Conservation (phyloP, 2,329 filamentous ascomycete species). For the Teratosphaeria viscida region DNA sequence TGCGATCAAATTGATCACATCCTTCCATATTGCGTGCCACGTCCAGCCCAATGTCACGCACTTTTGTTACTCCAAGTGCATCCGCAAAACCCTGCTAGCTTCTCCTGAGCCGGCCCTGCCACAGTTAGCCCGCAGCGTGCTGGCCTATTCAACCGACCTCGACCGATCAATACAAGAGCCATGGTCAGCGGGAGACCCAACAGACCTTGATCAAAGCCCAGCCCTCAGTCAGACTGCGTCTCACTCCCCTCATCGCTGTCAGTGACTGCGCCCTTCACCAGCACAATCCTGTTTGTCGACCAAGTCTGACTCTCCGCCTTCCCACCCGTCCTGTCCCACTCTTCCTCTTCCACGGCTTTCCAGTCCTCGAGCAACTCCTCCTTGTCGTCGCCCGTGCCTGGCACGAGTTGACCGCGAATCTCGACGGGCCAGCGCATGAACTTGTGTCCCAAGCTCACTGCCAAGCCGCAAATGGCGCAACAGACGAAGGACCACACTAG, state of each 20-base stretch:
- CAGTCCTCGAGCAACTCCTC: slow-evolving; percentile 2
- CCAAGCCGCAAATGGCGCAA: not conserved
- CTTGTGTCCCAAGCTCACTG: not conserved
- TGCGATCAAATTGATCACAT: no score
- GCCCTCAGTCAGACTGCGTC: not conserved
- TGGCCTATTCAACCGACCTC: not conserved
- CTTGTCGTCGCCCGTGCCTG: not conserved
- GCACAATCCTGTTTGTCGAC: not conserved
- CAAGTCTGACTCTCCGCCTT: not conserved
- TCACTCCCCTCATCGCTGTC: not conserved
- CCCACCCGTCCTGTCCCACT: not conserved
- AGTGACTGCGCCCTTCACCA: not conserved
- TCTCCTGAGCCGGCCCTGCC: no score
- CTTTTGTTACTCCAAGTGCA: no score
- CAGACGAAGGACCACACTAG: not conserved
- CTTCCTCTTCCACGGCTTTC: not conserved
- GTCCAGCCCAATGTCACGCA: no score
- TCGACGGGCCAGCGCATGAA: slow-evolving; percentile 4
- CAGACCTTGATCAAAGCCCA: not conserved
- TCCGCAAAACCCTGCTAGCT: no score
- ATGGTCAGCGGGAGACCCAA: not conserved
- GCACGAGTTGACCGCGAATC: slow-evolving; percentile 1
- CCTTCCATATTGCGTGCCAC: no score
- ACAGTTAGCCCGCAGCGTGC: not conserved
- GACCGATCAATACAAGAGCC: not conserved